Evolutionary conservation across 805 yeast species (phyloP).

Genomic region (Candida oleophila): DNA sequence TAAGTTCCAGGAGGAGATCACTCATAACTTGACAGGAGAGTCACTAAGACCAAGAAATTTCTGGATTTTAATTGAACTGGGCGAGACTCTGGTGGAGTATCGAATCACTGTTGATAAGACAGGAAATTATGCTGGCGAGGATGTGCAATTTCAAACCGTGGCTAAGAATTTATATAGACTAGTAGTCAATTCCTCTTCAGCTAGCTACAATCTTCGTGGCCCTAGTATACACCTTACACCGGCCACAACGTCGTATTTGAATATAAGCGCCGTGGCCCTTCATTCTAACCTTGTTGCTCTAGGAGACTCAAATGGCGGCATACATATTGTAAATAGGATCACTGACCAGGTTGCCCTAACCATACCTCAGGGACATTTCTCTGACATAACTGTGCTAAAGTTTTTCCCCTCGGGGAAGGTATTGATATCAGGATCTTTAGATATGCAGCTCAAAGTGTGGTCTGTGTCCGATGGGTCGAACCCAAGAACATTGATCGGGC

Average conservation of each 20-base stretch:
- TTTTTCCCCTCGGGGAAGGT: constrained; percentile 16
- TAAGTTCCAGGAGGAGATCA: constrained; percentile 3
- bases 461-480: constrained; percentile 4
- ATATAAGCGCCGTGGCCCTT: constrained; percentile 1
- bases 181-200: background rate
- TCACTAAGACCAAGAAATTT: background rate
- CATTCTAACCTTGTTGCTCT: background rate
- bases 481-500: constrained; percentile 12
- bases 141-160: background rate
- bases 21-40: background rate
- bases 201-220: background rate
- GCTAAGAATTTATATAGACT: background rate
- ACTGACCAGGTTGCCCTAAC: constrained; percentile 1
- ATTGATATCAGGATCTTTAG: constrained; percentile 13
- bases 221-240: background rate
- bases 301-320: constrained; percentile 4
- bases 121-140: background rate
- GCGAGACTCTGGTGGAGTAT: background rate
- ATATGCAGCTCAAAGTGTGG: constrained; percentile 15
- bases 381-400: constrained; percentile 7
- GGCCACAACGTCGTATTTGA: background rate
- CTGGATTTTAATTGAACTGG: background rate
- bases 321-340: background rate
- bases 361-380: constrained; percentile 10
- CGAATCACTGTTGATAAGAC: background rate